phyloP scores from a whole-genome alignment of 345 rosid genomes.

The Mercurialis annua region DNA sequence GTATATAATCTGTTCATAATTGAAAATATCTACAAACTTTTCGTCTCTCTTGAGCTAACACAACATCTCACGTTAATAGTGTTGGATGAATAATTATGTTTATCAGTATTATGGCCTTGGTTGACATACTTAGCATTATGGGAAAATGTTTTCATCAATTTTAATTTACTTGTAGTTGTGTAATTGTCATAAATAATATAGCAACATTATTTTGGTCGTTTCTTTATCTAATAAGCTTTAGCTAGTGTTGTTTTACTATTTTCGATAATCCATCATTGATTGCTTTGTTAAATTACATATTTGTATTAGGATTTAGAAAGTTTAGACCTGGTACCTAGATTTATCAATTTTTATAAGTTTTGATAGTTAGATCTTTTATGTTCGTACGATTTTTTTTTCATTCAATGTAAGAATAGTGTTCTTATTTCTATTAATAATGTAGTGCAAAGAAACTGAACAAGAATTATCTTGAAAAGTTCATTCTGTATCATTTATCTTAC shows the following conservation, averaged over 20 bases:
- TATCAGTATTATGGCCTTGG: background rate
- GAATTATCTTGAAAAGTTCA: background rate
- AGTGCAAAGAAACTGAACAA: background rate
- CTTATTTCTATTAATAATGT: background rate
- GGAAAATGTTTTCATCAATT: background rate
- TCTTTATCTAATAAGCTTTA: background rate
- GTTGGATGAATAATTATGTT: background rate
- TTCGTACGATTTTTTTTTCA: background rate
- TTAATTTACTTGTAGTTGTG: background rate
- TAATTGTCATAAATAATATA: background rate
- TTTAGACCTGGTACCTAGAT: background rate
- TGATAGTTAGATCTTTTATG: background rate
- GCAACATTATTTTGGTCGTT: too few species aligned
- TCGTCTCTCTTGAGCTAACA: background rate
- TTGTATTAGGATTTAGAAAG: background rate
- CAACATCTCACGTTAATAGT: background rate
- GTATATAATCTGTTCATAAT: conserved; percentile 1
- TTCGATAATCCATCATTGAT: background rate
- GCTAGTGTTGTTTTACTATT: background rate
- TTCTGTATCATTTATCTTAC: too few species aligned
- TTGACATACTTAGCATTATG: background rate
- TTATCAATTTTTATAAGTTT: background rate
- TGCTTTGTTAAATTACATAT: background rate
- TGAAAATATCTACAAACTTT: background rate
- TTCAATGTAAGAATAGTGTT: background rate